Evolutionary conservation across 108 stramenopile genomes (phyloP), one percentile per base, ranked within the genome.

Genomic region (Nitzschia palea): DNA sequence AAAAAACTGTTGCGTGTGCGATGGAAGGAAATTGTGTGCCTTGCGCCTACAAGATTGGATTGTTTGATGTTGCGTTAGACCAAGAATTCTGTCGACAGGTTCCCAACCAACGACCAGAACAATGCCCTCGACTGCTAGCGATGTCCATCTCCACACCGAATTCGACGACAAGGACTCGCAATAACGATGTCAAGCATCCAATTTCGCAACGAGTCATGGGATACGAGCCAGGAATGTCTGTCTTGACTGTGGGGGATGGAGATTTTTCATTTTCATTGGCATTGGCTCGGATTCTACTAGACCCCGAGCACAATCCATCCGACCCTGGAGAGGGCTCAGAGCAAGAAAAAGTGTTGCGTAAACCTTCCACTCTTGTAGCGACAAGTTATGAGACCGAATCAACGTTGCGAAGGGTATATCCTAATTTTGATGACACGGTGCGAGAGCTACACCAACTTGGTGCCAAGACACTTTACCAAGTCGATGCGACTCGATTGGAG

Each of bases 201-300:
- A 20, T 53, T 4, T 65, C 64, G 4, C 3, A 6, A 4, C 12
- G n/a, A 12, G 17, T 15, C 6, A 37, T 83, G 62, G 91, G 86
- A 63, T 87, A 84, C 55, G 52, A 64, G 12, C 65, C 44, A 12
- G 88, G 87, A 47, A 86, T 90, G 85, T 61, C 65, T n/a, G 74
- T 88, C 30, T 67, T 97, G 33, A 86, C 87, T 12, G 87, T 94
- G 18, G 96, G 96, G 0, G 96, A 97, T 71, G 96, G 96, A n/a
- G 96, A 97, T 73, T 86, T 95, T 59, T 76, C 89, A 8, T 97
- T 92, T 66, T 90, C 90, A 10, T 65, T 92, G 32, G 92, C 90
- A 20, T 34, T 97, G 25, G 85, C 92, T n/a, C 68, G 83, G 26
- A 44, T 82, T 3, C 53, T 90, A 23, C n/a, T 56, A 1, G n/a